Evolutionary conservation across 75 land plant genomes (phyloP).

Genomic region (Isoetes taiwanensis): DNA sequence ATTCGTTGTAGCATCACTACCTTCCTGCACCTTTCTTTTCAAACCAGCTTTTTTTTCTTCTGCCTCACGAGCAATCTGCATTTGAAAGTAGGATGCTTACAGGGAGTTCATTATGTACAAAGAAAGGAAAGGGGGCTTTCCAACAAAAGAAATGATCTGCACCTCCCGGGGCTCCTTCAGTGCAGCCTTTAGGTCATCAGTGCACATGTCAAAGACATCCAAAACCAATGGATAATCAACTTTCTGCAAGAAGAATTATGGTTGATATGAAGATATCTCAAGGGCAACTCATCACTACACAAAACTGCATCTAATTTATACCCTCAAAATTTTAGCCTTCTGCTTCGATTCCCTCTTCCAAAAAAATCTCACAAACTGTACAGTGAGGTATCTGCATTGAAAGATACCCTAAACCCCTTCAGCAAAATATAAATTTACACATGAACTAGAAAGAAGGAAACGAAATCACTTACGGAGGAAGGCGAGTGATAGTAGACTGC

Average conservation of each 20-base stretch:
- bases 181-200: slow-evolving; percentile 66
- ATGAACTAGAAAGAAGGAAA: neutral
- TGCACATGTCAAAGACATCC: slow-evolving; percentile 83
- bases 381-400: slow-evolving; percentile 63
- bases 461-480: slow-evolving; percentile 41
- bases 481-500: slow-evolving; percentile 54
- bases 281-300: neutral
- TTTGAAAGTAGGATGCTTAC: neutral
- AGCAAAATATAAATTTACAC: neutral
- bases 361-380: slow-evolving; percentile 94
- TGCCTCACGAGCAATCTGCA: slow-evolving; percentile 1
- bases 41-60: slow-evolving; percentile 24
- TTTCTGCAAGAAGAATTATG: slow-evolving; percentile 34
- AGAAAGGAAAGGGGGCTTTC: no score
- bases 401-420: neutral
- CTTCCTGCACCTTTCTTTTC: slow-evolving; percentile 19
- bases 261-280: no score
- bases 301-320: slow-evolving; percentile 7
- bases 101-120: neutral
- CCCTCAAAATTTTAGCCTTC: slow-evolving; percentile 94
- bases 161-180: slow-evolving; percentile 74
- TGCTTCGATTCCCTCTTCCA: slow-evolving; percentile 97
- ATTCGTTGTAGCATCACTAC: no score
- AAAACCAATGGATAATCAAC: slow-evolving; percentile 89
- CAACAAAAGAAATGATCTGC: no score